Conservation (phyloP, 352 stramenopile genomes). For the Globisporangium takayamanum region DNA sequence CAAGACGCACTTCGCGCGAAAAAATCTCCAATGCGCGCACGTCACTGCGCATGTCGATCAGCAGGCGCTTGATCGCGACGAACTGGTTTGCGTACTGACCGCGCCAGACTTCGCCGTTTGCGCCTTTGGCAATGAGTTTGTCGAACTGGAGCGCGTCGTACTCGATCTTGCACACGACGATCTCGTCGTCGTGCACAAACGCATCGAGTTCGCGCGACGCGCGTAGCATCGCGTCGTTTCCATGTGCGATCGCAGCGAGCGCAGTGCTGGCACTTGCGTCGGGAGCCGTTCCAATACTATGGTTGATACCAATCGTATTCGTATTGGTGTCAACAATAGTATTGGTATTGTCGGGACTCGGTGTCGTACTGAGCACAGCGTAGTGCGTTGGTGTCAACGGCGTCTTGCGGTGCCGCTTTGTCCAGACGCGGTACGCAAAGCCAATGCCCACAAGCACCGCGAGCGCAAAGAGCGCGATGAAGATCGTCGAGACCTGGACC, state of each 20-base stretch:
- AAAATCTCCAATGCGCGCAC: constrained; percentile 38
- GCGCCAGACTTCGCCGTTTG: constrained; percentile 58
- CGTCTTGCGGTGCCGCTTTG: not conserved
- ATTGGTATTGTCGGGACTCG: not conserved
- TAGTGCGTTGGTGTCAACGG: constrained; percentile 2
- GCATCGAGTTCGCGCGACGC: constrained; percentile 27
- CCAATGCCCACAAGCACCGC: constrained; percentile 6
- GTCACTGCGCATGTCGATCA: constrained; percentile 41
- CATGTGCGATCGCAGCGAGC: constrained; percentile 1
- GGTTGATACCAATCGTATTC: not conserved
- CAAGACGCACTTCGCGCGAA: constrained; percentile 44
- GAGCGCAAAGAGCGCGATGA: constrained; percentile 13
- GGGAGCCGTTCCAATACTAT: constrained; percentile 1
- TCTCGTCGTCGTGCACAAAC: constrained; percentile 34
- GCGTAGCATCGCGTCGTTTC: constrained; percentile 9
- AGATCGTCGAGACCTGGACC: constrained; percentile 9
- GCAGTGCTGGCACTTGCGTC: not conserved
- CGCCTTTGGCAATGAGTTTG: constrained; percentile 35
- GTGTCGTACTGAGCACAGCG: constrained; percentile 2
- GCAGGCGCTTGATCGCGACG: constrained; percentile 58
- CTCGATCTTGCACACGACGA: constrained; percentile 39
- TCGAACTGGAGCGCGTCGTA: constrained; percentile 34
- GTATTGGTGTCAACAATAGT: not conserved
- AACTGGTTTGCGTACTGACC: constrained; percentile 28
- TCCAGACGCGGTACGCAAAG: constrained; percentile 9